A percentile compares a stretch with the other conserved stretches of the same genome.
phyloP scores from a whole-genome alignment of 2,329 filamentous ascomycete species.

The Pseudogymnoascus sp. region DNA sequence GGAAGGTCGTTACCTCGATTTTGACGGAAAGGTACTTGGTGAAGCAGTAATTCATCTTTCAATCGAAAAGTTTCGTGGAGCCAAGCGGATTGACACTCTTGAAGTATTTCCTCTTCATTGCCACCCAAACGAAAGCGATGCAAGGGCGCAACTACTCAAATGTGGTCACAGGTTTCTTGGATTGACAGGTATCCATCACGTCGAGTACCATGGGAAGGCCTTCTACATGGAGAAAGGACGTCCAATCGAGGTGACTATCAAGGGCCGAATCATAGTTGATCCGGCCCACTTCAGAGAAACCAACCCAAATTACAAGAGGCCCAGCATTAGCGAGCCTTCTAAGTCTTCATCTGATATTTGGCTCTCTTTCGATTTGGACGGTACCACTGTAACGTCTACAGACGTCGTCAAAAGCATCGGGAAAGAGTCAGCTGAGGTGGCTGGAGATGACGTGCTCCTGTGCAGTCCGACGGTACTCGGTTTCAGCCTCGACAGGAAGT shows the following conservation, averaged over 20 bases:
- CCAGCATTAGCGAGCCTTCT: conserved; percentile 12
- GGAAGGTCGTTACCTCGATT: conserved; percentile 24
- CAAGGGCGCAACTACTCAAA: conserved; percentile 23
- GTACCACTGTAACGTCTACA: neutral
- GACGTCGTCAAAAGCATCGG: conserved; percentile 12
- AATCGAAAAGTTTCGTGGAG: conserved; percentile 18
- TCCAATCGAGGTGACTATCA: conserved; percentile 18
- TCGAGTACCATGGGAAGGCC: conserved; percentile 27
- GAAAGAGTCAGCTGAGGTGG: conserved; percentile 14
- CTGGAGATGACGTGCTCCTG: conserved; percentile 20
- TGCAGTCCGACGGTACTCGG: conserved; percentile 20
- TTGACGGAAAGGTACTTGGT: conserved; percentile 25
- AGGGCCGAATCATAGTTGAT: conserved; percentile 26
- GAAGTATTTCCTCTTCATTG: conserved; percentile 28
- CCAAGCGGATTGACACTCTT: conserved; percentile 24
- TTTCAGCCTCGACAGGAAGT: conserved; percentile 21
- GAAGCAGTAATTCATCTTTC: conserved; percentile 20
- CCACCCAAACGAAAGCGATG: conserved; percentile 19
- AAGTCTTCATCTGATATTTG: neutral
- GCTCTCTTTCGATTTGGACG: neutral
- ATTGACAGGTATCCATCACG: conserved; percentile 24
- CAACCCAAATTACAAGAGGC: conserved; percentile 23
- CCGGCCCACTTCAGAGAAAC: conserved; percentile 23
- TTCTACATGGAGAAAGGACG: conserved; percentile 28
- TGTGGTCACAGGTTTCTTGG: conserved; percentile 25